These are phyloP conservation scores for Thalia dealbata DNA, from an alignment of 176 grass and related monocot genomes.

Conservation along the genomic window DNA sequence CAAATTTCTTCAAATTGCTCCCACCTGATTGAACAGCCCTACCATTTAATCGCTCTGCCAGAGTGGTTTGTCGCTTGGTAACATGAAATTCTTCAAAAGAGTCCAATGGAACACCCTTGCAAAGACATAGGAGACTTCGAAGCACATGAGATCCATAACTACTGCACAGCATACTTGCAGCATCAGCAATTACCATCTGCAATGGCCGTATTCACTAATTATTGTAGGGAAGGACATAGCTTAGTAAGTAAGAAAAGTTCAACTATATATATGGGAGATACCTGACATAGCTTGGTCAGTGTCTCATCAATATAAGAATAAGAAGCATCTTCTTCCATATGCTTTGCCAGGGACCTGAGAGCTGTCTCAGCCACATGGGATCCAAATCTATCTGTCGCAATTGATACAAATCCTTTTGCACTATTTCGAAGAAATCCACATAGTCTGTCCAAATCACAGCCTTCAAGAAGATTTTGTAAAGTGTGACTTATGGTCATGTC, in stretches of 20 bases:
- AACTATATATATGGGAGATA: constrained; percentile 12
- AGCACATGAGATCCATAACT: constrained; percentile 88
- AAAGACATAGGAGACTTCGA: constrained; percentile 75
- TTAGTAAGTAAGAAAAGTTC: not conserved
- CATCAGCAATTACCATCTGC: constrained; percentile 57
- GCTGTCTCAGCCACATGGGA: constrained; percentile 73
- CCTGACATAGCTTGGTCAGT: constrained; percentile 74
- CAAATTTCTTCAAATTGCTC: constrained; percentile 28
- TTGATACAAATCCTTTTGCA: constrained; percentile 30
- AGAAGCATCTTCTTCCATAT: constrained; percentile 66
- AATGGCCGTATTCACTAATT: constrained; percentile 19
- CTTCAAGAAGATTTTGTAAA: constrained; percentile 63
- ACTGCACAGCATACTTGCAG: constrained; percentile 57
- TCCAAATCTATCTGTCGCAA: constrained; percentile 70
- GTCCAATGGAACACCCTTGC: constrained; percentile 63
- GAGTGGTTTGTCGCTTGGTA: constrained; percentile 56
- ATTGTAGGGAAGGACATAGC: not conserved
- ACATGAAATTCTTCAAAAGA: constrained; percentile 59
- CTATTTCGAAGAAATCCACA: constrained; percentile 64
- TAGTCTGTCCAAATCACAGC: constrained; percentile 67
- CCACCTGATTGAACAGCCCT: constrained; percentile 29
- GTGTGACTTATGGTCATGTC: constrained; percentile 67
- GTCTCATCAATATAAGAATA: constrained; percentile 46
- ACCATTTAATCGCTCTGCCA: constrained; percentile 56
- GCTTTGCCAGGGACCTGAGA: constrained; percentile 56